Percentiles rank a stretch among this genome's conserved stretches.
phyloP scores from a whole-genome alignment of 352 stramenopile genomes.

The Pythium myriotylum region DNA sequence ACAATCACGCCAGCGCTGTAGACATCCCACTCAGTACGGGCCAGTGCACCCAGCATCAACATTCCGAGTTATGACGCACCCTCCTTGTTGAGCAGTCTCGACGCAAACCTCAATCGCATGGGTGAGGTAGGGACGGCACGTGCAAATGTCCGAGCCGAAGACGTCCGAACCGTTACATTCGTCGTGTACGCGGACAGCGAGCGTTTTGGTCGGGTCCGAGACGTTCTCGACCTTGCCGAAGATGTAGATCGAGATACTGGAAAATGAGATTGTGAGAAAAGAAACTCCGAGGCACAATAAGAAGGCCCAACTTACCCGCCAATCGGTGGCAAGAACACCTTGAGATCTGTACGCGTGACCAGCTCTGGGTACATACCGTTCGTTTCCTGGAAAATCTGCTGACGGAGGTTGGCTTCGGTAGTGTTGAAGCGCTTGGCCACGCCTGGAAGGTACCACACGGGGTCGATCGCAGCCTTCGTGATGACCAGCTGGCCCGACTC shows the following conservation, averaged over 20 bases:
- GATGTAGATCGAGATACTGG: slow-evolving; percentile 96
- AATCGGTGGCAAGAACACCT: slow-evolving; percentile 99
- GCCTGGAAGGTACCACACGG: slow-evolving; percentile 99
- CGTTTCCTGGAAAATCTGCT: slow-evolving; percentile 99
- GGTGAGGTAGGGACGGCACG: slow-evolving; percentile 98
- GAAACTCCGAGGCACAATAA: background rate
- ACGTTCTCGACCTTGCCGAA: slow-evolving; percentile 97
- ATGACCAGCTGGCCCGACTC: slow-evolving; percentile 91
- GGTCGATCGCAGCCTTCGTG: slow-evolving; percentile 98
- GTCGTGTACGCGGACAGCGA: slow-evolving; percentile 98
- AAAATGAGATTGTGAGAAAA: background rate
- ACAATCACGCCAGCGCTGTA: slow-evolving; percentile 94
- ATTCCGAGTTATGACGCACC: slow-evolving; percentile 46
- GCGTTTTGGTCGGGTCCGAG: slow-evolving; percentile 96
- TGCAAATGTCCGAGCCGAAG: slow-evolving; percentile 99
- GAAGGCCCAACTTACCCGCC: slow-evolving; percentile 76
- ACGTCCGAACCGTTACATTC: slow-evolving; percentile 99
- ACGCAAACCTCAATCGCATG: slow-evolving; percentile 99
- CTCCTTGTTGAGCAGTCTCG: slow-evolving; percentile 96
- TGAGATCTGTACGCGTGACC: slow-evolving; percentile 98
- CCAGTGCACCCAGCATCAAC: background rate
- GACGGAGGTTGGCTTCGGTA: slow-evolving; percentile 93
- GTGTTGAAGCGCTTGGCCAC: slow-evolving; percentile 98
- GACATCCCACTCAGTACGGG: background rate
- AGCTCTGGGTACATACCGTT: slow-evolving; percentile 99